Conservation (phyloP, 2,329 filamentous ascomycete species). For the Alternaria ventricosa region DNA sequence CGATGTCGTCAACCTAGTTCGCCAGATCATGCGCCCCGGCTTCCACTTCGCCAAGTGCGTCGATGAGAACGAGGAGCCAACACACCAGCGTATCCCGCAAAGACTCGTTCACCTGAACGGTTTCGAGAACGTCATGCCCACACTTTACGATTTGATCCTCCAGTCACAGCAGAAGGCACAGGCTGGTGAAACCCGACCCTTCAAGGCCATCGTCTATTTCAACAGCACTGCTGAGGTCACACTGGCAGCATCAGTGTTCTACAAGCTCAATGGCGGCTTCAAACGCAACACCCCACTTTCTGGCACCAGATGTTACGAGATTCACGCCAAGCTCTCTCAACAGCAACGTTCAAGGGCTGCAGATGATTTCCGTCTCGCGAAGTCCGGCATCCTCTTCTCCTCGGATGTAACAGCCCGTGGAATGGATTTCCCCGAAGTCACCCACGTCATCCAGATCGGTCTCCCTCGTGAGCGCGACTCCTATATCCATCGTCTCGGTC, state of each 20-base stretch:
- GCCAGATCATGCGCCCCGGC: slow-evolving; percentile 76
- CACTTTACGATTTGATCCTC: slow-evolving; percentile 76
- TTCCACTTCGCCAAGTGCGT: slow-evolving; percentile 96
- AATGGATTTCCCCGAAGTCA: slow-evolving; percentile 62
- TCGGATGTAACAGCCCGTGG: slow-evolving; percentile 60
- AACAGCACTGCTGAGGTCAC: slow-evolving; percentile 78
- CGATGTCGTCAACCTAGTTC: slow-evolving; percentile 81
- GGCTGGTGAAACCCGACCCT: slow-evolving; percentile 62
- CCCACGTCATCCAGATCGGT: slow-evolving; percentile 60
- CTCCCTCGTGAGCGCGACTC: slow-evolving; percentile 54
- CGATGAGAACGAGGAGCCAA: slow-evolving; percentile 77
- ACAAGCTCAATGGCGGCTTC: slow-evolving; percentile 53
- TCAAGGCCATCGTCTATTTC: slow-evolving; percentile 97
- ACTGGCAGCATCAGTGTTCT: slow-evolving; percentile 66
- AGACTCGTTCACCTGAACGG: slow-evolving; percentile 70
- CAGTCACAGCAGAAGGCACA: slow-evolving; percentile 60
- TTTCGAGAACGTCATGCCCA: slow-evolving; percentile 78
- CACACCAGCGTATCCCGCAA: slow-evolving; percentile 85
- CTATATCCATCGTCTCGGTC: slow-evolving; percentile 61
- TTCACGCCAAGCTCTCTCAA: slow-evolving; percentile 83
- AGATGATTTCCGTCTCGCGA: slow-evolving; percentile 71
- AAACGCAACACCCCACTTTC: slow-evolving; percentile 39
- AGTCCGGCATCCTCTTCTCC: slow-evolving; percentile 61
- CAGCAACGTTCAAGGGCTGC: slow-evolving; percentile 70
- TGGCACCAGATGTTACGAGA: slow-evolving; percentile 60